phyloP scores from a whole-genome alignment of 2,329 filamentous ascomycete species.

The Onygena corvina region DNA sequence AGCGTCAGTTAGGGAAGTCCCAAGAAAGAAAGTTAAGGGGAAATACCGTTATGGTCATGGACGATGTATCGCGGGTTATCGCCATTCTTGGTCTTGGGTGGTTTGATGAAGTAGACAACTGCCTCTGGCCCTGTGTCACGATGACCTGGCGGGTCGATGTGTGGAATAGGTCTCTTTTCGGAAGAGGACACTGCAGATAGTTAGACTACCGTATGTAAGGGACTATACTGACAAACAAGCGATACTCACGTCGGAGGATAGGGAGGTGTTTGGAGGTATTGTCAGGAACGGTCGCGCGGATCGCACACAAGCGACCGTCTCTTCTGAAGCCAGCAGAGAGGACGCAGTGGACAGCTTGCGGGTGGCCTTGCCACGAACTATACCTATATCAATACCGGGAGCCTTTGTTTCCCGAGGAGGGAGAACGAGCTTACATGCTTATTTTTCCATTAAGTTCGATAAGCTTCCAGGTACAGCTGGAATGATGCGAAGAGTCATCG shows the following conservation, averaged over 20 bases:
- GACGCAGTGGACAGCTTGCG: slow-evolving; percentile 3
- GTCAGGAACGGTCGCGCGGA: slow-evolving; percentile 7
- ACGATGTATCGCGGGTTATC: slow-evolving; percentile 11
- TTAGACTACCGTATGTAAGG: neutral
- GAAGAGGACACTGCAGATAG: slow-evolving; percentile 9
- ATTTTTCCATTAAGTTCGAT: neutral
- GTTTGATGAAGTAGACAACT: slow-evolving; percentile 13
- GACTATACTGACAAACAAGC: neutral
- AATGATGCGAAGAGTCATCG: neutral
- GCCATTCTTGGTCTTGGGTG: slow-evolving; percentile 12
- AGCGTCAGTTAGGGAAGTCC: too few relatives aligned
- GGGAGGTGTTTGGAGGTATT: neutral
- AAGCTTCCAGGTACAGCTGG: neutral
- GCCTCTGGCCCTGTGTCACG: slow-evolving; percentile 10
- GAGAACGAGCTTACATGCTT: neutral
- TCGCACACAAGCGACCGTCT: slow-evolving; percentile 7
- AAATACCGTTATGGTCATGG: slow-evolving; percentile 8
- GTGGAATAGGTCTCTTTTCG: slow-evolving; percentile 13
- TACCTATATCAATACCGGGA: too few relatives aligned
- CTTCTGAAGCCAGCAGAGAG: slow-evolving; percentile 10
- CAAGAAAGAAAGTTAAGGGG: neutral
- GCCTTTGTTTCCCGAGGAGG: neutral
- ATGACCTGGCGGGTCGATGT: slow-evolving; percentile 12
- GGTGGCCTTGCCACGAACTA: neutral
- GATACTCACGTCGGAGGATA: neutral